Evolutionary conservation across 2,329 filamentous ascomycete species (phyloP).

Genomic region (Pseudocercospora fuligena): DNA sequence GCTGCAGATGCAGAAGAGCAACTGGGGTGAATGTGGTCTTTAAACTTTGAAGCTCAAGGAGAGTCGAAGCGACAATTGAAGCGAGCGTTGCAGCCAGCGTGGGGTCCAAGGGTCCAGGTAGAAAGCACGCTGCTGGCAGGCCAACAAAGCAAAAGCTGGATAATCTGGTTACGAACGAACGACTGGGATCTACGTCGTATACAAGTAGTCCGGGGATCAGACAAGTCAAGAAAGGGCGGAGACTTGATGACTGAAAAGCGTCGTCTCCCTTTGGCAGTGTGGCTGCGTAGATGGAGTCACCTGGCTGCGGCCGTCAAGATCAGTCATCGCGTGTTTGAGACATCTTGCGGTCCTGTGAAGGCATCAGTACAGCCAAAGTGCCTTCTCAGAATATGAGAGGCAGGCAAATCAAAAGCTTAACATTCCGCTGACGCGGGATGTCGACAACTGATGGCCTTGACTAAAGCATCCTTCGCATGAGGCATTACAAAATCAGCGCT

Average conservation of each 20-base stretch:
- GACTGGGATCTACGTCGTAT: slow-evolving; percentile 1
- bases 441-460: neutral
- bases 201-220: slow-evolving; percentile 9
- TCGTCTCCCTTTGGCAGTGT: slow-evolving; percentile 6
- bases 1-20: slow-evolving; percentile 3
- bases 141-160: neutral
- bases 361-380: neutral
- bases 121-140: neutral
- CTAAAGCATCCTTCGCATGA: neutral
- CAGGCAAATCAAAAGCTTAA: slow-evolving; percentile 11
- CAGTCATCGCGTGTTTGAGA: slow-evolving; percentile 17
- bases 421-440: slow-evolving; percentile 11
- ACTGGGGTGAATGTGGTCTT: neutral
- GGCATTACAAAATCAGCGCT: neutral
- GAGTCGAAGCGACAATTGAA: neutral
- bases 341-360: slow-evolving; percentile 2
- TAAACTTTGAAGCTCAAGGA: slow-evolving; percentile 6
- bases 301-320: slow-evolving; percentile 5
- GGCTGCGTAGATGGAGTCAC: slow-evolving; percentile 20
- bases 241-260: slow-evolving; percentile 5
- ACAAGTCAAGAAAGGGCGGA: slow-evolving; percentile 2
- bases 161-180: neutral
- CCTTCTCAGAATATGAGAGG: neutral
- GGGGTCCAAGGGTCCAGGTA: neutral
- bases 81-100: neutral